These are phyloP conservation scores for Mucor plumbeus DNA, from an alignment of 371 early-diverging fungal species.

Conservation along the genomic window DNA sequence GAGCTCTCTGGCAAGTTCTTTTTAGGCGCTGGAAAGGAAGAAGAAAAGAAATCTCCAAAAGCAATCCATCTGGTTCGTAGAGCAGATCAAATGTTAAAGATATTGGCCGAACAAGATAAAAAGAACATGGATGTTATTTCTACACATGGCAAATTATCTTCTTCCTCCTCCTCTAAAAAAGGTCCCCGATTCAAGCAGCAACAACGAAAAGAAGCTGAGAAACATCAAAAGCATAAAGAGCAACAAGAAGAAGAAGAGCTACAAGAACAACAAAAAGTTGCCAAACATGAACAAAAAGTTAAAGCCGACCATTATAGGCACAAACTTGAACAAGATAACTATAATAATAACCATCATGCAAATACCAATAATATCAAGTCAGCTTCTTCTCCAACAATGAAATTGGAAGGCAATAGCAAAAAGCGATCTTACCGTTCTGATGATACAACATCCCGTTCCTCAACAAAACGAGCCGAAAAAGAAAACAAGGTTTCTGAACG, in stretches of 20 bases:
- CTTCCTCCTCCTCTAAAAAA: slow-evolving; percentile 6
- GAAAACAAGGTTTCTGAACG: slow-evolving; percentile 18
- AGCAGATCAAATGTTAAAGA: slow-evolving; percentile 90
- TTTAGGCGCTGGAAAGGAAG: slow-evolving; percentile 55
- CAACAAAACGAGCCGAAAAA: slow-evolving; percentile 20
- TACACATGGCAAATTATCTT: background rate
- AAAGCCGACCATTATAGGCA: background rate
- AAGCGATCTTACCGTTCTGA: slow-evolving; percentile 10
- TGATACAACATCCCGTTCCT: slow-evolving; percentile 3
- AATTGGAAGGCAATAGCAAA: background rate
- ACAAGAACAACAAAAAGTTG: slow-evolving; percentile 3
- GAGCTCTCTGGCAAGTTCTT: slow-evolving; percentile 86
- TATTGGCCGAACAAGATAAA: slow-evolving; percentile 64
- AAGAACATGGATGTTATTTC: background rate
- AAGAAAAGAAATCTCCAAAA: slow-evolving; percentile 72
- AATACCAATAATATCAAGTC: background rate
- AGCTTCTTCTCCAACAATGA: background rate
- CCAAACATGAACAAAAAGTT: slow-evolving; percentile 2
- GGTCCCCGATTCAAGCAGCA: slow-evolving; percentile 15
- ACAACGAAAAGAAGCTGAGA: slow-evolving; percentile 17
- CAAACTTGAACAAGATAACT: background rate
- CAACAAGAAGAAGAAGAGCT: background rate
- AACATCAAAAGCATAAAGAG: slow-evolving; percentile 15
- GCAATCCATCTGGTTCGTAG: slow-evolving; percentile 85
- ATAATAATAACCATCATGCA: background rate